These are phyloP conservation scores for Eragrostis curvula DNA, from an alignment of 176 grass and related monocot species.

Conservation along the genomic window DNA sequence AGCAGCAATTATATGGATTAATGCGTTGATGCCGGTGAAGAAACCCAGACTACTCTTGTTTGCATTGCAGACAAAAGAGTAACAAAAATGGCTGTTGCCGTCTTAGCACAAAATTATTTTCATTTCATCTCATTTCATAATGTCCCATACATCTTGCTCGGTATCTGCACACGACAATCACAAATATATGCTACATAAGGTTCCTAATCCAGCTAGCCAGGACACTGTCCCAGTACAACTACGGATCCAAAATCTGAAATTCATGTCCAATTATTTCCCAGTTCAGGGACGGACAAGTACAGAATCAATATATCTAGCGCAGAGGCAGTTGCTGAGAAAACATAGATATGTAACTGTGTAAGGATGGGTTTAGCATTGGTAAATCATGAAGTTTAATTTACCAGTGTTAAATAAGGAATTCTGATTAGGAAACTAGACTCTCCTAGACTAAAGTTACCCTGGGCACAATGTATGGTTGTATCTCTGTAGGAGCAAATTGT, in stretches of 20 bases:
- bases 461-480: background rate
- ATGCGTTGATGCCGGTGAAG: background rate
- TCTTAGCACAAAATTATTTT: slow-evolving; percentile 5
- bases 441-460: slow-evolving; percentile 1
- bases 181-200: background rate
- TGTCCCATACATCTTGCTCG: background rate
- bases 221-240: slow-evolving; percentile 18
- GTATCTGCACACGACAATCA: slow-evolving; percentile 1
- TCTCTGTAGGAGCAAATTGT: background rate
- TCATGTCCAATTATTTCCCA: background rate
- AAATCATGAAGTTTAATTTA: slow-evolving; percentile 1
- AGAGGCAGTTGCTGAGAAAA: background rate
- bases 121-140: background rate
- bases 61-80: background rate
- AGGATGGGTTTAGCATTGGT: slow-evolving; percentile 2
- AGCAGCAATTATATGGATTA: background rate
- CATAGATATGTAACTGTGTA: background rate
- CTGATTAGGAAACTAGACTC: slow-evolving; percentile 4
- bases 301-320: background rate
- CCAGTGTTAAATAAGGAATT: background rate
- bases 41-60: background rate
- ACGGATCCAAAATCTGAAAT: background rate
- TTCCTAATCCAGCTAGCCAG: slow-evolving; percentile 19
- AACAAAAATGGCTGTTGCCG: background rate
- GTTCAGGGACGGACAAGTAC: background rate